These are phyloP conservation scores for Pneumocystis sp. DNA, from an alignment of 1,139 yeast genomes.

Conservation along the genomic window DNA sequence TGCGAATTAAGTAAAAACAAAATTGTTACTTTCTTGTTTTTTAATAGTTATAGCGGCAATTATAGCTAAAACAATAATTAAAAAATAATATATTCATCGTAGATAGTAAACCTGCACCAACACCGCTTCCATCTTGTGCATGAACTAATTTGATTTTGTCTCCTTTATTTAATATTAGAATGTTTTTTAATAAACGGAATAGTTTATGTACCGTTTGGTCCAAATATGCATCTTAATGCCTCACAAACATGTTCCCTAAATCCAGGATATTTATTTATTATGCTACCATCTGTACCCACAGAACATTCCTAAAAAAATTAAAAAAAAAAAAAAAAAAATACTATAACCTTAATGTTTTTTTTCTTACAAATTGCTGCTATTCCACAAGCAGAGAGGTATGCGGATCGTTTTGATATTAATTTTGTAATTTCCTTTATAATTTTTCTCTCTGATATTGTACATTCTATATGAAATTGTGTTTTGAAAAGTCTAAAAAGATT, in stretches of 20 bases:
- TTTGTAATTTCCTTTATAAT: slow-evolving; percentile 72
- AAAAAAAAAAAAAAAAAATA: background rate
- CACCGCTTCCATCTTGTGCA: slow-evolving; percentile 94
- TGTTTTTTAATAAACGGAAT: slow-evolving; percentile 35
- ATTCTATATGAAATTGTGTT: slow-evolving; percentile 40
- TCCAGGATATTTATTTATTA: slow-evolving; percentile 80
- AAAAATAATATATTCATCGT: background rate
- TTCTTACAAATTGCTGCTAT: slow-evolving; percentile 87
- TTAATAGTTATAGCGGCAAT: slow-evolving; percentile 85
- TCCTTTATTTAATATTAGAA: slow-evolving; percentile 26
- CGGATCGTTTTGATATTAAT: slow-evolving; percentile 80
- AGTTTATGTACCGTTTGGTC: slow-evolving; percentile 14
- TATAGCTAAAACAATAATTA: slow-evolving; percentile 78
- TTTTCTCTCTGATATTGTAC: slow-evolving; percentile 68
- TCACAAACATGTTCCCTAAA: slow-evolving; percentile 80
- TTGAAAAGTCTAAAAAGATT: slow-evolving; percentile 44
- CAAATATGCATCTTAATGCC: slow-evolving; percentile 80
- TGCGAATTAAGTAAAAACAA: slow-evolving; percentile 25
- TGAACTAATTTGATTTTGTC: slow-evolving; percentile 72
- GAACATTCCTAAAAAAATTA: slow-evolving; percentile 37
- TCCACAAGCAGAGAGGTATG: slow-evolving; percentile 87
- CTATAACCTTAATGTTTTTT: slow-evolving; percentile 42
- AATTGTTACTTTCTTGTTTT: slow-evolving; percentile 53
- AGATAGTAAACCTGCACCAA: background rate
- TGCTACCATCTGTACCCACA: slow-evolving; percentile 96